Base-by-base conservation (phyloP, 225 moss, liverwort and hornwort genomes). In the Antitrichia curtipendula region DNA sequence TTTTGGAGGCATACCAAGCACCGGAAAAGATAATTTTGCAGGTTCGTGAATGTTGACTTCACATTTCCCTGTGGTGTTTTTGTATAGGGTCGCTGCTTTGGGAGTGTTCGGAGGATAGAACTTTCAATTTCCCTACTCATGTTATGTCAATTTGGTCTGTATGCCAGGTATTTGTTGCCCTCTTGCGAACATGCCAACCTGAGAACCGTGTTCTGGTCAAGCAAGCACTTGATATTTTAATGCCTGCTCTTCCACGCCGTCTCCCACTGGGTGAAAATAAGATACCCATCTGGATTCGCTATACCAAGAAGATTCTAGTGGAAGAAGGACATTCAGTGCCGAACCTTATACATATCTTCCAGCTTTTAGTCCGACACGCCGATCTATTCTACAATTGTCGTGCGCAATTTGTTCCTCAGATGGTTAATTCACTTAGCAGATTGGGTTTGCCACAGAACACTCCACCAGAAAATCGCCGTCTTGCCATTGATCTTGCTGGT, bases 271-370 rank as follows among this genome's bases (percentile, higher is more conserved):
- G 96, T 64, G 99, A 99, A 81, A 95, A 92, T 81, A 99, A 95
- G 91, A 96, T 99, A 90, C 99, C 99, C n/a, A 99, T 99, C 75
- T 99, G 99, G 99, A 99, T 99, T 90, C 99, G 99, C 66, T 99
- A 99, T 84, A 99, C 99, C n/a, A 99, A 99, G 82, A 99, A 99
- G 91, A 99, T 99, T 86, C 83, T 99, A 83, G 99, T 99, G 79
- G 99, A 99, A 90, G 99, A 99, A 88, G 99, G 99, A 59, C 99
- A 99, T 87, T 99, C 99, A 63, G 99, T 99, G 74, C 99, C 99
- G 56, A 99, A 97, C 77, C 90, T 99, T 43, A 99, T 99, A 77
- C 99, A 99, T 87, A 99, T 99, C 56, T 99, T 99, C 88, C 99
- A 99, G 87, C 95, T 99, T 71, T 91, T 99, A 85, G 99, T 99